Percentiles rank a stretch among this genome's conserved stretches.
These are phyloP conservation scores for Mycena latifolia DNA, from an alignment of 768 basidiomycete species.

Conservation along the genomic window DNA sequence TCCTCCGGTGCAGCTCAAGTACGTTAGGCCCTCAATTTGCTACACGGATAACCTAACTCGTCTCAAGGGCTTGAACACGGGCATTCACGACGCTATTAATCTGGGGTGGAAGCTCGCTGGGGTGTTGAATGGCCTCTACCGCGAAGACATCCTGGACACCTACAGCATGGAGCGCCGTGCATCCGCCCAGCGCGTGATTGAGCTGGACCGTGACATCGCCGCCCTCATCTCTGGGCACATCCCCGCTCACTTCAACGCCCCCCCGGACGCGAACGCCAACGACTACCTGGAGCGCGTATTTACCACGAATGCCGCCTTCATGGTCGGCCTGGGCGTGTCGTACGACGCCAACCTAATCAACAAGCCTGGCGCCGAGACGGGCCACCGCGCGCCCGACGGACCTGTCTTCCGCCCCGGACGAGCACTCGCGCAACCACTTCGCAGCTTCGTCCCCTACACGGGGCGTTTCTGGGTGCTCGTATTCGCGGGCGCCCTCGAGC, in stretches of 20 bases:
- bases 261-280: neutral
- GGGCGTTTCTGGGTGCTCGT: neutral
- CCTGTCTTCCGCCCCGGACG: neutral
- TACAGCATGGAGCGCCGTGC: neutral
- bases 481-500: neutral
- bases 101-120: slow-evolving; percentile 30
- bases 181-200: neutral
- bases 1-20: slow-evolving; percentile 20
- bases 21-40: neutral
- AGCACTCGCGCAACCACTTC: neutral
- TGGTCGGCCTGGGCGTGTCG: neutral
- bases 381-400: neutral
- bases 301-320: neutral
- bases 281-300: neutral
- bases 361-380: neutral
- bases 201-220: neutral
- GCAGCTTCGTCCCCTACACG: neutral
- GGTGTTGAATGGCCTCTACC: slow-evolving; percentile 6
- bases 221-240: neutral
- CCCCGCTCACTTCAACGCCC: neutral
- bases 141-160: neutral
- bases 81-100: slow-evolving; percentile 23
- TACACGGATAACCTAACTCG: neutral
- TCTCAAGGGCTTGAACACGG: slow-evolving; percentile 21
- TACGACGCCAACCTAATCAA: neutral